phyloP scores from a whole-genome alignment of 2,329 filamentous ascomycete genomes.

The Fonsecaea multimorphosa region DNA sequence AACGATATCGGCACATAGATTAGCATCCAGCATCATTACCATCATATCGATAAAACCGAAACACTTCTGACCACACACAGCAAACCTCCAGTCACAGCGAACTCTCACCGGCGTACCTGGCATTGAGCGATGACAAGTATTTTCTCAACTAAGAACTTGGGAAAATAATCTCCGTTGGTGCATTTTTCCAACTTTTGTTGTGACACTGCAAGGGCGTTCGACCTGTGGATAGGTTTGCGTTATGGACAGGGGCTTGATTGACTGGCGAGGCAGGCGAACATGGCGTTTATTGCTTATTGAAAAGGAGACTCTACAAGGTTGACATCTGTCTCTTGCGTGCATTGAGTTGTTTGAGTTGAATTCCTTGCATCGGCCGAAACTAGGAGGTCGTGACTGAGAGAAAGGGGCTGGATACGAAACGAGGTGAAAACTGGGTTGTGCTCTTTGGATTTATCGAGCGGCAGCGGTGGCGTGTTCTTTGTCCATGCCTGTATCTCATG shows the following conservation, averaged over 20 bases:
- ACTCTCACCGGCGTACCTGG: conserved; percentile 12
- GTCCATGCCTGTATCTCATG: conserved; percentile 12
- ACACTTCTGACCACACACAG: conserved; percentile 7
- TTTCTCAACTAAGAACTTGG: conserved; percentile 12
- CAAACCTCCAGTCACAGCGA: conserved; percentile 17
- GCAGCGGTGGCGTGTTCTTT: conserved; percentile 5
- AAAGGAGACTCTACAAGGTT: conserved; percentile 2
- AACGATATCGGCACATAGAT: conserved; percentile 31
- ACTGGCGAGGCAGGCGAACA: conserved; percentile 12
- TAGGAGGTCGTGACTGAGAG: not conserved
- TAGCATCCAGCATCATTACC: conserved; percentile 34
- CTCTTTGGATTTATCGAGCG: conserved; percentile 25
- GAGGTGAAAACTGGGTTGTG: conserved; percentile 12
- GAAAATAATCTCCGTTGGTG: conserved; percentile 14
- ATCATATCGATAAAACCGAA: conserved; percentile 25
- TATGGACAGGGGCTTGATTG: conserved; percentile 13
- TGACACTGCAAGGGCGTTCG: conserved; percentile 26
- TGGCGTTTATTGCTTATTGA: conserved; percentile 13
- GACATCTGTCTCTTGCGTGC: conserved; percentile 17
- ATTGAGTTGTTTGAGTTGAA: conserved; percentile 13
- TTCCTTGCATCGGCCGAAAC: not conserved
- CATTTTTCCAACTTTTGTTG: conserved; percentile 19
- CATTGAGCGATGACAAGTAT: conserved; percentile 11
- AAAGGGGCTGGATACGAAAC: conserved; percentile 5
- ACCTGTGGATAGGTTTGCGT: conserved; percentile 4